These are phyloP conservation scores for Cryptosporidium ryanae DNA, from an alignment of 169 alveolate species.

Conservation along the genomic window DNA sequence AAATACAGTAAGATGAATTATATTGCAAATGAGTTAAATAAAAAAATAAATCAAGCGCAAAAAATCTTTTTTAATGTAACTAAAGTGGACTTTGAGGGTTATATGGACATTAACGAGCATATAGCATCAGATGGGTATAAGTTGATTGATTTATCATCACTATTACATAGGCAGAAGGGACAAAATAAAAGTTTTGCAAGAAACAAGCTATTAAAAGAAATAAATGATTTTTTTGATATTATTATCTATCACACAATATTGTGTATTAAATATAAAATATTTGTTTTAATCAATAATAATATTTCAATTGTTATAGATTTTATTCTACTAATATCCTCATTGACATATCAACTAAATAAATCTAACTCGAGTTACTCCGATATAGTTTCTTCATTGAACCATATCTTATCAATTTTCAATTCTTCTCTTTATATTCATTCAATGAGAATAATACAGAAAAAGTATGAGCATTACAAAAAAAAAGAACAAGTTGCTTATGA, in stretches of 20 bases:
- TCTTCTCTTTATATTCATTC: constrained; percentile 20
- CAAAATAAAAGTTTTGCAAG: background rate
- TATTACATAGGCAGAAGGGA: too few species aligned
- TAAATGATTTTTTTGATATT: background rate
- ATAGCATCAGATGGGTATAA: too few species aligned
- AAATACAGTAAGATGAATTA: too few species aligned
- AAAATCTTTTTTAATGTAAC: too few species aligned
- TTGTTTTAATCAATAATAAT: background rate
- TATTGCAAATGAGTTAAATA: too few species aligned
- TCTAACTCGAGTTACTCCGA: constrained; percentile 5
- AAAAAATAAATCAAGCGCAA: too few species aligned
- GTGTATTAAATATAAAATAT: background rate
- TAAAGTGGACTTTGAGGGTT: too few species aligned
- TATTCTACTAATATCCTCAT: constrained; percentile 10
- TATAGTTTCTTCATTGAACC: constrained; percentile 10
- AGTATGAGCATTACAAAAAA: constrained; percentile 3
- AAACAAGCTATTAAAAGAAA: background rate
- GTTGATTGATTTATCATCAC: too few species aligned
- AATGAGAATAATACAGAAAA: constrained; percentile 28
- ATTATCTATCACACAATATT: constrained; percentile 13
- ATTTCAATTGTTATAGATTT: constrained; percentile 38
- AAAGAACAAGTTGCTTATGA: background rate
- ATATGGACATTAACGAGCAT: too few species aligned
- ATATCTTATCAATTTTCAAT: background rate
- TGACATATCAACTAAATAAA: constrained; percentile 5